Evolutionary conservation across 2,329 filamentous ascomycete genomes (phyloP).

Genomic region (Scedosporium aurantiacum): DNA sequence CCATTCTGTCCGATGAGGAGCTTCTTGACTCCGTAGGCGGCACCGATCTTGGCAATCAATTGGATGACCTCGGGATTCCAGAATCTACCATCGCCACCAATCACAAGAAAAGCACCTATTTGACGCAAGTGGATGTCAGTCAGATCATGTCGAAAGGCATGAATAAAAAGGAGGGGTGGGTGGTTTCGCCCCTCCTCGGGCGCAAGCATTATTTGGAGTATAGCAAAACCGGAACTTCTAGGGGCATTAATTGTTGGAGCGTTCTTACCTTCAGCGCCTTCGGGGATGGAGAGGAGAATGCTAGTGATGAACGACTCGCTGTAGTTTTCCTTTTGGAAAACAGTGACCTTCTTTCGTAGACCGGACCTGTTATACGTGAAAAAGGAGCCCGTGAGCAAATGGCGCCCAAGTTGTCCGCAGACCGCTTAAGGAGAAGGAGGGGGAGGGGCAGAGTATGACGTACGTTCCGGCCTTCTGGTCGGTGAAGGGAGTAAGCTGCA

Average conservation of each 20-base stretch:
- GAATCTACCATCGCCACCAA: constrained; percentile 93
- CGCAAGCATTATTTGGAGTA: neutral
- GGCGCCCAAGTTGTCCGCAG: neutral
- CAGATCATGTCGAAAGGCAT: constrained; percentile 3
- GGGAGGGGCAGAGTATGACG: constrained; percentile 37
- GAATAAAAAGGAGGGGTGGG: neutral
- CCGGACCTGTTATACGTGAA: constrained; percentile 56
- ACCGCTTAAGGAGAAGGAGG: constrained; percentile 10
- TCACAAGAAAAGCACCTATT: constrained; percentile 70
- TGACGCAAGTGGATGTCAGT: neutral
- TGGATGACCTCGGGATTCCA: constrained; percentile 97
- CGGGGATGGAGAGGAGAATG: constrained; percentile 91
- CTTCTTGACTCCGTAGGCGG: constrained; percentile 98
- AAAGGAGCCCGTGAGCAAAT: neutral
- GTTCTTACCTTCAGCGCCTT: constrained; percentile 64
- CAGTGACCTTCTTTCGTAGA: constrained; percentile 96
- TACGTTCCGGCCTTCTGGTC: constrained; percentile 99
- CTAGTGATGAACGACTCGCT: constrained; percentile 91
- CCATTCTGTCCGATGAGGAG: constrained; percentile 91
- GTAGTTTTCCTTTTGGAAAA: constrained; percentile 93
- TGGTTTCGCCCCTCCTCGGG: neutral
- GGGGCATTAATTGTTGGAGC: neutral
- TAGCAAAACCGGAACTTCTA: constrained; percentile 3
- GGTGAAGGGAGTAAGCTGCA: constrained; percentile 73
- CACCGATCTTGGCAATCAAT: constrained; percentile 92